phyloP scores from a whole-genome alignment of 208 protist species.

The Leptomonas seymouri region DNA sequence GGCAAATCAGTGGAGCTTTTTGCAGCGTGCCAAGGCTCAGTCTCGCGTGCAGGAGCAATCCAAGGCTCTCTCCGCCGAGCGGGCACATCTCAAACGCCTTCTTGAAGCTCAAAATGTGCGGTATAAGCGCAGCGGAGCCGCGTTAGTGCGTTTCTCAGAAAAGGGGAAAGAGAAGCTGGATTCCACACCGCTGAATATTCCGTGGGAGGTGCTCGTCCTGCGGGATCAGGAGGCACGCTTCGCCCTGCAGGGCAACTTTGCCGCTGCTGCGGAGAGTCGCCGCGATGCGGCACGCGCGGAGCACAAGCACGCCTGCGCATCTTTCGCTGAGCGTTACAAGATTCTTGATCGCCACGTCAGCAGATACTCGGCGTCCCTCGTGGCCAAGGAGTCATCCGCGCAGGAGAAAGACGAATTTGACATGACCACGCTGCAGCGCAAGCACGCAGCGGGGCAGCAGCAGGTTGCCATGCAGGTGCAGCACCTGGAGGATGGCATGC shows the following conservation, averaged over 20 bases:
- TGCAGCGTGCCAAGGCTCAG: constrained; percentile 44
- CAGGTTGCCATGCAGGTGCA: constrained; percentile 33
- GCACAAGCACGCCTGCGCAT: constrained; percentile 7
- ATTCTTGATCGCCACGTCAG: constrained; percentile 28
- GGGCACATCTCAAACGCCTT: constrained; percentile 27
- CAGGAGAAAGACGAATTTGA: constrained; percentile 24
- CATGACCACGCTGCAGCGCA: constrained; percentile 16
- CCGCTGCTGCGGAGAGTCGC: constrained; percentile 34
- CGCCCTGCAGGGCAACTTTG: constrained; percentile 31
- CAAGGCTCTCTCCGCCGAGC: constrained; percentile 12
- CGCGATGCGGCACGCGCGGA: constrained; percentile 21
- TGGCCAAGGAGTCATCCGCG: constrained; percentile 15
- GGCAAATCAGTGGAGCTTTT: constrained; percentile 53
- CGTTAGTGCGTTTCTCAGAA: constrained; percentile 41
- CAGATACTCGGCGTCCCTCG: constrained; percentile 12
- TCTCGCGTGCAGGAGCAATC: constrained; percentile 22
- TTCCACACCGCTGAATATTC: constrained; percentile 41
- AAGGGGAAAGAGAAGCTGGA: constrained; percentile 30
- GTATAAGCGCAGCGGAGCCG: constrained; percentile 45
- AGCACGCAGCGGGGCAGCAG: constrained; percentile 8
- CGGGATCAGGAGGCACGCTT: constrained; percentile 46
- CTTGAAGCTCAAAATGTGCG: constrained; percentile 36
- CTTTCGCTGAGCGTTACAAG: neutral
- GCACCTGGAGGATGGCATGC: constrained; percentile 63
- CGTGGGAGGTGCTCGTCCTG: constrained; percentile 28